Evolutionary conservation across 371 early-diverging fungal species (phyloP), one percentile per base, ranked within the genome.

Genomic region (Umbelopsis sp.): DNA sequence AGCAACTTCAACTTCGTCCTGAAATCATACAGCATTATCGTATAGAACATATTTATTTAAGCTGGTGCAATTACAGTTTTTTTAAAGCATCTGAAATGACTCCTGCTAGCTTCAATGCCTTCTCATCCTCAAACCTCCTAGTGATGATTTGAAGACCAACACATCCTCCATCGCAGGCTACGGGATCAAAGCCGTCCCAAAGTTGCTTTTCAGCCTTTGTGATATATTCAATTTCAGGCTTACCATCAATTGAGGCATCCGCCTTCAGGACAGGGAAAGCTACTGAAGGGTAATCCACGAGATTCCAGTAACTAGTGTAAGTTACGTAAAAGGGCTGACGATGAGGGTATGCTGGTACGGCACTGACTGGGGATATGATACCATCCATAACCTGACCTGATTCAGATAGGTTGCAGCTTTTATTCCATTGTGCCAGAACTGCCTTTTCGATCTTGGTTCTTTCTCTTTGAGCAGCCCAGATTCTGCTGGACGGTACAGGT

Each of bases 251-350:
- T 18, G 57, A 35, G 32, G 57, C 57, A 57, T 57, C 57, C 8
- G 57, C 64, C 14, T 25, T 18, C 0, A 46, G 12, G 14, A 64
- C 64, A 2, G 64, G 64, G 46, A 64, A 46, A 22, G 46, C 18
- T 38, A 44, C 64, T 12, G 64, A 24, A 9, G 64, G 46, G 22
- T 64, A 64, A 44, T 64, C 64, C 64, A 64, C 11, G 9, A 44
- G n/a, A 44, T 64, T 64, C 45, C 46, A 64, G 45, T 45, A 46
- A 20, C 22, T 46, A 4, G 64, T 64, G 11, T 64, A 64, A 8
- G 16, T 3, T 14, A 5, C 12, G 18, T 45, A 64, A 4, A 14
- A 24, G 11, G 44, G n/a, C n/a, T 20, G 29, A 9, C 44, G 24
- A 45, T 64, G 64, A 14, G 22, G 44, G 45, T 45, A 24, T 9